Base-by-base conservation (phyloP, 1,139 yeast genomes). In the Blastobotrys malaysiensis region DNA sequence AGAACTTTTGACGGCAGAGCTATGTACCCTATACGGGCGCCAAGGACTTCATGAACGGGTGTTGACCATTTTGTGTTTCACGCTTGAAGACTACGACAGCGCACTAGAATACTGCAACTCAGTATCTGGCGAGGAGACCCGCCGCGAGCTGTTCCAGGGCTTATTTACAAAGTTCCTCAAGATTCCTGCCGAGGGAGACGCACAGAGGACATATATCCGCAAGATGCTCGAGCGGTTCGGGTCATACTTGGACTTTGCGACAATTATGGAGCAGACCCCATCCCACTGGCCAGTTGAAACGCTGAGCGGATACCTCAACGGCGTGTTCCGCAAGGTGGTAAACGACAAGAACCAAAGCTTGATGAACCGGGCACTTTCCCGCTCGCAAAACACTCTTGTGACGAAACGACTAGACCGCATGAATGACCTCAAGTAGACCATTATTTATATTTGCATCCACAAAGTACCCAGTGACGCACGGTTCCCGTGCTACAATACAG, bases 241-340 rank as follows among this genome's bases (percentile, higher is more conserved):
- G 16, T 58, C 56, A 20, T 53, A 59, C 16, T 59, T 71, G 13
- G 73, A 70, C 50, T 54, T 65, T 46, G 57, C 59, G 20, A 54
- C 58, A 27, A 72, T 70, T 16, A 61, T 72, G n/a, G 57, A 54
- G 47, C 59, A 58, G 21, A 59, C 69, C 9, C 73, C 74, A 1
- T 64, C 59, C 14, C 52, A 62, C n/a, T 72, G 75, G 75, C 69
- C 73, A 2, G 58, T 71, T 44, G 72, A 69, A 51, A 55, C 63
- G 31, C 54, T 72, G 16, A 60, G 62, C 21, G 65, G 59, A n/a
- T 71, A 64, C 49, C 54, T 71, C 44, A 49, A 52, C 11, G 57
- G 57, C 19, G 59, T 60, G 18, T 55, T 67, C 46, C 59, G 67
- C n/a, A 50, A 53, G 24, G 21, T 61, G 16, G 47, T 59, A 43